phyloP scores from a whole-genome alignment of 1,139 yeast species.

The Nematodospora anomalae region DNA sequence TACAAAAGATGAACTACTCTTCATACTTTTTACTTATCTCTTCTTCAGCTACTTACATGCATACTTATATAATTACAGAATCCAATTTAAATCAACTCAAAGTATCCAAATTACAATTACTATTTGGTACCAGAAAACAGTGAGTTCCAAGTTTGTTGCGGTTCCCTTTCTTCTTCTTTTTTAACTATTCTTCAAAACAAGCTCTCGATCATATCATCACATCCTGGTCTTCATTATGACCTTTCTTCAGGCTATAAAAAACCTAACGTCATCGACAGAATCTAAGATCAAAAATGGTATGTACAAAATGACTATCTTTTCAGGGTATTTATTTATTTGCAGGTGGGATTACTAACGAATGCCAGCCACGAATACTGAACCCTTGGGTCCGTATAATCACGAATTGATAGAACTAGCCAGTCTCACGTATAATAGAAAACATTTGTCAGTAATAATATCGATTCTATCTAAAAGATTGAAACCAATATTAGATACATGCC shows the following conservation, averaged over 20 bases:
- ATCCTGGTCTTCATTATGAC: conserved; percentile 6
- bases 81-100: no score
- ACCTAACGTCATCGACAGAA: conserved; percentile 18
- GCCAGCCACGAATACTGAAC: conserved; percentile 38
- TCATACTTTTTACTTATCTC: no score
- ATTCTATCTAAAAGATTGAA: conserved; percentile 17
- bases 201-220: background rate
- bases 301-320: conserved; percentile 14
- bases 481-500: conserved; percentile 6
- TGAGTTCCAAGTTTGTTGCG: no score
- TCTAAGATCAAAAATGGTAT: conserved; percentile 15
- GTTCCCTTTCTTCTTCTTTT: background rate
- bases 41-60: no score
- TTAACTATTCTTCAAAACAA: background rate
- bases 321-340: no score
- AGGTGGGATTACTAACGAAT: no score
- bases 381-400: conserved; percentile 41
- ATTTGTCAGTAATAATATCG: conserved; percentile 19
- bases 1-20: no score
- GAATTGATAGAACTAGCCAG: conserved; percentile 36
- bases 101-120: no score
- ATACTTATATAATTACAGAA: no score
- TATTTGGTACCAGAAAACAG: no score
- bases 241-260: conserved; percentile 14
- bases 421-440: conserved; percentile 24